Percentiles rank a stretch among this genome's conserved stretches.
phyloP scores from a whole-genome alignment of 106 monocot genomes.

The Acorus calamus region DNA sequence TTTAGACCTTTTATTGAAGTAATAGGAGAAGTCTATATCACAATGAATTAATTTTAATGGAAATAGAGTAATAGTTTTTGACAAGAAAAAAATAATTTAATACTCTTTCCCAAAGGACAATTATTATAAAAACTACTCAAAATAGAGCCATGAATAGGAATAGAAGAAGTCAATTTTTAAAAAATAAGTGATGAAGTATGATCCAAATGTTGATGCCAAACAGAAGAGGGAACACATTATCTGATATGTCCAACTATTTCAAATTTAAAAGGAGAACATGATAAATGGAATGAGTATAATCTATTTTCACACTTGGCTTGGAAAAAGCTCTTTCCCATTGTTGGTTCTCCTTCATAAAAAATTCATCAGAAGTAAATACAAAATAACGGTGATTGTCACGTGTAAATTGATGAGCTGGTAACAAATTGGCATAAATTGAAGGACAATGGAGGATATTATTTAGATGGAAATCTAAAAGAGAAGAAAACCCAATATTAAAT shows the following conservation, averaged over 20 bases:
- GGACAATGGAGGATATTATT: too few species aligned
- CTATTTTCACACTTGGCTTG: too few species aligned
- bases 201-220: background rate
- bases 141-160: background rate
- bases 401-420: too few species aligned
- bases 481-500: too few species aligned
- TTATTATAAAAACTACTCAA: background rate
- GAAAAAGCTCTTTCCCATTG: too few species aligned
- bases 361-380: too few species aligned
- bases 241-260: too few species aligned
- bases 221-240: background rate
- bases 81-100: background rate
- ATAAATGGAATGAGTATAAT: background rate
- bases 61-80: background rate
- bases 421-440: too few species aligned
- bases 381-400: too few species aligned
- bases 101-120: background rate
- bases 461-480: too few species aligned
- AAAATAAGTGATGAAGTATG: background rate
- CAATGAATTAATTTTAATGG: background rate
- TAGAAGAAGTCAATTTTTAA: background rate
- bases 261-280: background rate
- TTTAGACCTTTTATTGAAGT: too few species aligned
- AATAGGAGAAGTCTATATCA: background rate
- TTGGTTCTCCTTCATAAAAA: too few species aligned